Conservation (phyloP, 345 rosid species). For the Acer campestre region DNA sequence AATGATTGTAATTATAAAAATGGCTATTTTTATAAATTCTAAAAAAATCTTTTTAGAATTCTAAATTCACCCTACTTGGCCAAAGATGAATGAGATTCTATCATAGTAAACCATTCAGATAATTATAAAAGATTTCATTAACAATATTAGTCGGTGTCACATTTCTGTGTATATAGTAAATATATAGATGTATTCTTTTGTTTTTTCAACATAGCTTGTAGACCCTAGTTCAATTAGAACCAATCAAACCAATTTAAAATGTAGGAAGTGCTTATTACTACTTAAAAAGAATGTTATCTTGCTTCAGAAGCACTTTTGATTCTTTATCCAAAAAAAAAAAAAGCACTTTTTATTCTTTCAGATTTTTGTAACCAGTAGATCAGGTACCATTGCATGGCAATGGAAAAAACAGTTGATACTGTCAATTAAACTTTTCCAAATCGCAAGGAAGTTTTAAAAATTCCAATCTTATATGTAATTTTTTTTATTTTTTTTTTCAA, state of each 20-base stretch:
- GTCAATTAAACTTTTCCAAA: background rate
- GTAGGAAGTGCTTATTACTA: background rate
- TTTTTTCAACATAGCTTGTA: background rate
- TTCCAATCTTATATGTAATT: background rate
- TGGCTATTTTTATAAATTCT: too few species aligned
- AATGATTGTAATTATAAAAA: too few species aligned
- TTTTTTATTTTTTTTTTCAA: too few species aligned
- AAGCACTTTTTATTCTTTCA: background rate
- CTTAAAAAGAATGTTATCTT: background rate
- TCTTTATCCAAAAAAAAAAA: background rate
- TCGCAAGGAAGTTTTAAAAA: background rate
- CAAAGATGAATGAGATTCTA: too few species aligned
- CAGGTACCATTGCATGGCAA: background rate
- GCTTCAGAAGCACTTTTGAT: background rate
- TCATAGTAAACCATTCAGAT: too few species aligned
- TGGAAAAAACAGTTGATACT: background rate
- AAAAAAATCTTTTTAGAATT: too few species aligned
- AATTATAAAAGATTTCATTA: background rate
- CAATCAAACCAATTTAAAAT: background rate
- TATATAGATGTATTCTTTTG: background rate
- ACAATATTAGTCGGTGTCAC: background rate
- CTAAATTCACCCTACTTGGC: too few species aligned
- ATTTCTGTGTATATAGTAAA: too few species aligned
- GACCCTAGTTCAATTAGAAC: background rate
- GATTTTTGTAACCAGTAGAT: background rate